These are phyloP conservation scores for Gaeumannomyces tritici DNA, from an alignment of 2,329 filamentous ascomycete genomes.

Conservation along the genomic window DNA sequence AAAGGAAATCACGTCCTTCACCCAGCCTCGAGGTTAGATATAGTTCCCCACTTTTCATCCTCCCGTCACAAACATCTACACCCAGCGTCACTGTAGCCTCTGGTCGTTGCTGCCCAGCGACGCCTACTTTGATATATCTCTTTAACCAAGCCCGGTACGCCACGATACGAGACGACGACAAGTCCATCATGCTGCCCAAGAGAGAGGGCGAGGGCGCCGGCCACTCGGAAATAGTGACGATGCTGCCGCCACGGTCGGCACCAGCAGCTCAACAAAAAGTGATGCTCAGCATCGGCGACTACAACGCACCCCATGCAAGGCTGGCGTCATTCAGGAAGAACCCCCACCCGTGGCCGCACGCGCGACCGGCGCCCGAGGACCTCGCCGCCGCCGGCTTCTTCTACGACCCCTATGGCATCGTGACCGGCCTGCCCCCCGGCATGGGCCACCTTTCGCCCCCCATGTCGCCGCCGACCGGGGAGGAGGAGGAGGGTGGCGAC, in stretches of 20 bases:
- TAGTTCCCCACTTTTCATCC: neutral
- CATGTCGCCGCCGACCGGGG: no score
- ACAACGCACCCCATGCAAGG: neutral
- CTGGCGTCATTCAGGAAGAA: neutral
- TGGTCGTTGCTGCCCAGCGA: no score
- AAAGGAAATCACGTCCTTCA: neutral
- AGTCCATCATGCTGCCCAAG: neutral
- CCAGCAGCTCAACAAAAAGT: no score
- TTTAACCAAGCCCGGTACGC: no score
- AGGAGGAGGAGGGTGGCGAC: neutral
- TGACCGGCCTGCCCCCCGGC: neutral
- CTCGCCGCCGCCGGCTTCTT: constrained; percentile 1
- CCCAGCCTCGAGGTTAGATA: neutral
- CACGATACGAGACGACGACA: no score
- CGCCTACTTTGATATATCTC: no score
- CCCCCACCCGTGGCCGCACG: constrained; percentile 2
- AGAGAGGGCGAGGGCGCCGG: neutral
- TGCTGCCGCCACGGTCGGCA: no score
- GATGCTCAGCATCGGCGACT: neutral
- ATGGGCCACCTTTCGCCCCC: neutral
- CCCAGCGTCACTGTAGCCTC: no score
- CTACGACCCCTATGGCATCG: neutral
- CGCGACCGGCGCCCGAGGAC: neutral
- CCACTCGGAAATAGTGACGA: neutral
- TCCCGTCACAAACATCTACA: no score